Evolutionary conservation across 2,329 filamentous ascomycete species (phyloP).

Genomic region (Botrytis tulipae): DNA sequence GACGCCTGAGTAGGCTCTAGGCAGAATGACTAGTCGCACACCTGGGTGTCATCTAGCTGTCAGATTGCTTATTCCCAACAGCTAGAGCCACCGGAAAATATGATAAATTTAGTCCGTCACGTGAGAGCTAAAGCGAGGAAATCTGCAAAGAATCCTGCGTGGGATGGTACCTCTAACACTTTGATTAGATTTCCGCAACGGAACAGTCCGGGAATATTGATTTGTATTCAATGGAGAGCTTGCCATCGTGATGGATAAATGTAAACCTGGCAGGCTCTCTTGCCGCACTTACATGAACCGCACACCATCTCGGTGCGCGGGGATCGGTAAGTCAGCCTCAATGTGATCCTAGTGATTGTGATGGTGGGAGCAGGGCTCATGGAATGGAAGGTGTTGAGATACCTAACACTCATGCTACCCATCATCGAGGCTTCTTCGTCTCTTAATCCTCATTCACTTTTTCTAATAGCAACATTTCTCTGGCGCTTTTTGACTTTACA

Average conservation of each 20-base stretch:
- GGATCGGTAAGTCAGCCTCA: background rate
- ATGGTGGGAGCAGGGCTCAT: background rate
- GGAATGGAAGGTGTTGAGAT: background rate
- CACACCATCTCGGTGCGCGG: background rate
- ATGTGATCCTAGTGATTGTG: background rate
- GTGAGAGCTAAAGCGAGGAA: no score
- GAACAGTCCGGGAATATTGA: background rate
- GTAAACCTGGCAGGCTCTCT: background rate
- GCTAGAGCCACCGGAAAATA: background rate
- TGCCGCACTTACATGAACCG: background rate
- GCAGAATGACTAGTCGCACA: background rate
- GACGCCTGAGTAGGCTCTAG: no score
- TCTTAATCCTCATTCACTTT: no score
- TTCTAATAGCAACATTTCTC: no score
- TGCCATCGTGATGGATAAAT: background rate
- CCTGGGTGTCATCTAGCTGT: background rate
- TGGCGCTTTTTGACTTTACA: no score
- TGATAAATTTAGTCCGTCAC: background rate
- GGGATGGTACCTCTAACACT: no score
- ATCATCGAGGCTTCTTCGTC: no score
- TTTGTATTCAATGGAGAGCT: background rate
- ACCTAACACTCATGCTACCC: no score
- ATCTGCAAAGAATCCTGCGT: no score
- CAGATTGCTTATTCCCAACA: accelerated
- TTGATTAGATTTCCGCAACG: no score